Evolutionary conservation across 2,329 filamentous ascomycete genomes (phyloP), one percentile per base, ranked within the genome.

Genomic region (Sordariomycetes sp.): DNA sequence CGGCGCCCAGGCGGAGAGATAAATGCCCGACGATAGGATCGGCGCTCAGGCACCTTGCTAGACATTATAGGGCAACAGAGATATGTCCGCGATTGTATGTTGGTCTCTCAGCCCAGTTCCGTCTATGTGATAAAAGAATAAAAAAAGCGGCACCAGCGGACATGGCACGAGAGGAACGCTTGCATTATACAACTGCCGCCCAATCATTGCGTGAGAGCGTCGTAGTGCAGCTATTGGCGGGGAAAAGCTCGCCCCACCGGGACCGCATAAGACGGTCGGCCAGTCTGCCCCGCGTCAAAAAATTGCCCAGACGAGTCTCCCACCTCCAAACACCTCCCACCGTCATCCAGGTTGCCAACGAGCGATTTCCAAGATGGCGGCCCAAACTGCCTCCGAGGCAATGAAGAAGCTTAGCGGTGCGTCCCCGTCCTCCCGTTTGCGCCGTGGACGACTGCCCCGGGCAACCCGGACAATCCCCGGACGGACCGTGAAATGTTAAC

Each of bases 401-500:
- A 63, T 65, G 58, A 62, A 64, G 56, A 63, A 64, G 62, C 63
- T 65, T 54, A 62, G 59, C 59, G 63, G 64, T 65, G 60, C 55
- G 61, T 32, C 12, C 35, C 15, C 20, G 10, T 2, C 52, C 36
- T 36, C 35, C 20, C 24, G 35, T 24, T 28, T n/a, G 15, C 39
- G 39, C 36, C 36, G 36, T 12, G 36, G 36, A 4, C 12, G 12
- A 42, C 15, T 45, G 39, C 39, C 39, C 39, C 28, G 28, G 28
- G 28, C 28, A 32, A 32, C 28, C 28, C 28, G 28, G 28, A 32
- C 28, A 32, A 32, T 32, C 28, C 4, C 28, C 28, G 3, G 28
- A 32, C 28, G 28, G 28, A 8, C 4, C 28, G 4, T 32, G 28
- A 32, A 32, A 42, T 42, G 10, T n/a, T 17, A 13, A 17, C 10